Evolutionary conservation across 352 stramenopile species (phyloP).

Genomic region (Phytopythium aichiense): DNA sequence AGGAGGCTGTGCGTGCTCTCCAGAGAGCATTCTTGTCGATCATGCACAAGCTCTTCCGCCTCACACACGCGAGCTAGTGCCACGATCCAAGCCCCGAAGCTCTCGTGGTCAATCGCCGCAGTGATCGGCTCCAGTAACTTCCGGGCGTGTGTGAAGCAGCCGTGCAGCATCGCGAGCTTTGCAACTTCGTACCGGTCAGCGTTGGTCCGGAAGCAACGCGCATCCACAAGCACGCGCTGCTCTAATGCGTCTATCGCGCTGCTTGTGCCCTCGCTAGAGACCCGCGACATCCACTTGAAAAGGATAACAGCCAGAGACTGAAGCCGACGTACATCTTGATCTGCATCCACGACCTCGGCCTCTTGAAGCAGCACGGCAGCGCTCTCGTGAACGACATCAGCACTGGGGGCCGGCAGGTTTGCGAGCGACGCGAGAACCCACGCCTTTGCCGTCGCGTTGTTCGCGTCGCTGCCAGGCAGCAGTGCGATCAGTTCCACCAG

Average conservation of each 20-base stretch:
- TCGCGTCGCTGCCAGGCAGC: constrained; percentile 1
- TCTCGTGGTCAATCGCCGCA: constrained; percentile 26
- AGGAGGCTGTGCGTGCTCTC: constrained; percentile 25
- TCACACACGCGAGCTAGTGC: constrained; percentile 28
- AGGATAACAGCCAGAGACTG: constrained; percentile 22
- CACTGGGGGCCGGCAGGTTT: constrained; percentile 13
- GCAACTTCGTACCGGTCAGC: constrained; percentile 43
- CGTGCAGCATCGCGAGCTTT: constrained; percentile 35
- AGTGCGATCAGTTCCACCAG: constrained; percentile 4
- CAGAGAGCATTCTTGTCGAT: constrained; percentile 16
- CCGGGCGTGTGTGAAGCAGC: constrained; percentile 21
- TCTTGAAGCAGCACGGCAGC: constrained; percentile 25
- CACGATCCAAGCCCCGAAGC: constrained; percentile 43
- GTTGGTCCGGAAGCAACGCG: constrained; percentile 13
- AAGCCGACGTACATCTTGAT: constrained; percentile 17
- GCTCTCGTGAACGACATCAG: constrained; percentile 10
- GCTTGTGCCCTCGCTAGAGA: constrained; percentile 5
- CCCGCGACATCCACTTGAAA: constrained; percentile 23
- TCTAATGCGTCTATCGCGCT: constrained; percentile 11
- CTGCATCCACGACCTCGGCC: neutral
- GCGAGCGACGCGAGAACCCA: constrained; percentile 18
- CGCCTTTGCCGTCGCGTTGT: constrained; percentile 10
- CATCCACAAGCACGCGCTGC: constrained; percentile 11
- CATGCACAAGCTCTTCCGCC: constrained; percentile 24
- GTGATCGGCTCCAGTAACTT: constrained; percentile 24